phyloP scores from a whole-genome alignment of 139 green algal genomes.

The Ettlia oleoabundans region DNA sequence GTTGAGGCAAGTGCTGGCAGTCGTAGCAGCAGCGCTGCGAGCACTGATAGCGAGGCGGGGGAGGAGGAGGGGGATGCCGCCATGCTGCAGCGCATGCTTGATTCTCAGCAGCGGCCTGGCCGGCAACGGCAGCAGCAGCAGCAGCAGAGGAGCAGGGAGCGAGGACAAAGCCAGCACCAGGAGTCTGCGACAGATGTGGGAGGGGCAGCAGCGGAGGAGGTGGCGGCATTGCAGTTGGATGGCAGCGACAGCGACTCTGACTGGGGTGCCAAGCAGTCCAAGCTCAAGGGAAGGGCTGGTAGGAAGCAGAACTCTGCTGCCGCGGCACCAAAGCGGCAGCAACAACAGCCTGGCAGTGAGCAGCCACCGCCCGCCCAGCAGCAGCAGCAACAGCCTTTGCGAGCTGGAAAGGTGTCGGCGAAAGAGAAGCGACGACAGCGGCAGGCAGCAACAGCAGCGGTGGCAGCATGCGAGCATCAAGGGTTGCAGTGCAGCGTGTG shows the following conservation, averaged over 20 bases:
- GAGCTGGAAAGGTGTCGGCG: constrained; percentile 22
- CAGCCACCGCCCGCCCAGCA: background rate
- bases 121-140: background rate
- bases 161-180: no score
- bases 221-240: background rate
- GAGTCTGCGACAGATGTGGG: no score
- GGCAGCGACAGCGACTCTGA: constrained; percentile 20
- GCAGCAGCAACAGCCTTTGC: background rate
- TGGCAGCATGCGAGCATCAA: background rate
- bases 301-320: background rate
- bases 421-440: constrained; percentile 48
- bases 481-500: constrained; percentile 63
- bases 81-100: constrained; percentile 33
- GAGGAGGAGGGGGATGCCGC: constrained; percentile 18
- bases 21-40: background rate
- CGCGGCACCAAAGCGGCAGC: constrained; percentile 3
- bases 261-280: constrained; percentile 1
- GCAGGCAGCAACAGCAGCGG: constrained; percentile 20
- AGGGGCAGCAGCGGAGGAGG: background rate
- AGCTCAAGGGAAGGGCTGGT: constrained; percentile 13
- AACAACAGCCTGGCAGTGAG: background rate
- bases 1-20: no score
- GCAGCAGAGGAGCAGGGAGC: no score
- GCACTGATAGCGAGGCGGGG: background rate
- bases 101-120: no score